Evolutionary conservation across 106 monocot species (phyloP), one percentile per base, ranked within the genome.

Genomic region (Hemerocallis citrina): DNA sequence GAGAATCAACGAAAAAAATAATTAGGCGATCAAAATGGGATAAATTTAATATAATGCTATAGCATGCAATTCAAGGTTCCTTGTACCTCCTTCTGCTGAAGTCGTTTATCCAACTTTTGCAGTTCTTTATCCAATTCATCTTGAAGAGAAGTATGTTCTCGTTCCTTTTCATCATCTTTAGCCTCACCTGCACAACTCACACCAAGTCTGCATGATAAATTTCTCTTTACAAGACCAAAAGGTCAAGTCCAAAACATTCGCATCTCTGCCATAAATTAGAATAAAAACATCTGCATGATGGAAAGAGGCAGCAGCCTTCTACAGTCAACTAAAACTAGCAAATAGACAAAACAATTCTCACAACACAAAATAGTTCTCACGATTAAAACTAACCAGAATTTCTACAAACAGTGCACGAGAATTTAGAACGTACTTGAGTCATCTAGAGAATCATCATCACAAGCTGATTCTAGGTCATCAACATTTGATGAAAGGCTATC

Each of bases 11-110:
- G n/a, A n/a, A n/a, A n/a, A n/a, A n/a, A n/a, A n/a, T n/a, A n/a
- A n/a, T n/a, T n/a, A n/a, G n/a, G n/a, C n/a, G n/a, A n/a, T n/a
- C n/a, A n/a, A n/a, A n/a, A n/a, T n/a, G n/a, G n/a, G n/a, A n/a
- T n/a, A n/a, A n/a, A n/a, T n/a, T n/a, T n/a, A n/a, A n/a, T n/a
- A n/a, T n/a, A n/a, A n/a, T n/a, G n/a, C n/a, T n/a, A n/a, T n/a
- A n/a, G n/a, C n/a, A n/a, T 54, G 54, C 16, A 5, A 11, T 13
- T 30, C 3, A 29, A 30, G 16, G n/a, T 32, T 24, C 12, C 41
- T 15, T 45, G 15, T 78, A 99, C 98, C 92, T 99, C 98, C 57
- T 99, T 99, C 54, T 82, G 85, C 42, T 92, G 74, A 28, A 99
- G 92, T 56, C 69, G 74, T 48, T 70, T 85, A 41, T 99, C 89